Evolutionary conservation across 495 filamentous ascomycete species (phyloP).

Genomic region (Penicillium coffeae): DNA sequence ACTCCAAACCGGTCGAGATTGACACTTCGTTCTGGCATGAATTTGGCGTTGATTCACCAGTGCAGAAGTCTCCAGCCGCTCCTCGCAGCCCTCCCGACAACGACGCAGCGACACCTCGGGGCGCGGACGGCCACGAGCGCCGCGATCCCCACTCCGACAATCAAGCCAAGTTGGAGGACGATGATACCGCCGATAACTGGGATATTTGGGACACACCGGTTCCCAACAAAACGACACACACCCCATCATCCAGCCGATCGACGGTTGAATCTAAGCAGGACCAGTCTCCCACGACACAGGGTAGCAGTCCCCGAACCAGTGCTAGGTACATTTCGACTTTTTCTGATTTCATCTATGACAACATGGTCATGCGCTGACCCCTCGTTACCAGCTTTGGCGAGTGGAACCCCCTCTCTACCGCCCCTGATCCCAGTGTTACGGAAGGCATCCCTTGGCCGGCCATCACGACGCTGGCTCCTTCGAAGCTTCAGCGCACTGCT

Average conservation of each 20-base stretch:
- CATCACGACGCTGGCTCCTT: slow-evolving; percentile 60
- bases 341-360: slow-evolving; percentile 33
- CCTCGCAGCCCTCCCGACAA: slow-evolving; percentile 26
- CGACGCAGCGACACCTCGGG: slow-evolving; percentile 28
- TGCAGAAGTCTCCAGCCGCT: slow-evolving; percentile 40
- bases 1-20: slow-evolving; percentile 43
- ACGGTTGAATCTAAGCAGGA: slow-evolving; percentile 43
- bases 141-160: slow-evolving; percentile 30
- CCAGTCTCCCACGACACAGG: slow-evolving; percentile 44
- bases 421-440: slow-evolving; percentile 33
- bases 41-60: slow-evolving; percentile 52
- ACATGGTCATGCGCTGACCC: slow-evolving; percentile 32
- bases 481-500: slow-evolving; percentile 65
- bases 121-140: slow-evolving; percentile 29
- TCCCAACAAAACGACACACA: slow-evolving; percentile 38
- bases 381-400: slow-evolving; percentile 37
- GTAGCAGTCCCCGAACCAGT: slow-evolving; percentile 48
- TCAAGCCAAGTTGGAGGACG: slow-evolving; percentile 31
- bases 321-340: slow-evolving; percentile 48
- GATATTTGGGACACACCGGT: slow-evolving; percentile 65
- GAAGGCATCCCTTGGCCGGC: slow-evolving; percentile 67
- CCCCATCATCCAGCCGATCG: slow-evolving; percentile 45
- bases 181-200: slow-evolving; percentile 62
- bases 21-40: slow-evolving; percentile 50
- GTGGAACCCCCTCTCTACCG: slow-evolving; percentile 30